phyloP scores from a whole-genome alignment of 164 flowering plant genomes.

The Stephania cephalantha region DNA sequence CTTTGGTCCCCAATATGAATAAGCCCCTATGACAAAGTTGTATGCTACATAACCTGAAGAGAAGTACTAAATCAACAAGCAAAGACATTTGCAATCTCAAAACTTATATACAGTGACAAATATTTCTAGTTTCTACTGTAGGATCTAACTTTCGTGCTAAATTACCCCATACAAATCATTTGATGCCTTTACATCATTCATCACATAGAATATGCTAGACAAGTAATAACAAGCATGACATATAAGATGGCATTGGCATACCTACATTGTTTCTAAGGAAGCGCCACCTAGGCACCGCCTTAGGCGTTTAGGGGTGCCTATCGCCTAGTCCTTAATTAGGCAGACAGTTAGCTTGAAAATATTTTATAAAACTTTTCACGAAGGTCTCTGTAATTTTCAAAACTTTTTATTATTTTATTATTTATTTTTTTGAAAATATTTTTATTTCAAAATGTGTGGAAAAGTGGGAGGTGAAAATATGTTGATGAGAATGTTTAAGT shows the following conservation, averaged over 20 bases:
- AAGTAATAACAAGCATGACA: neutral
- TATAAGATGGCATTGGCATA: conserved; percentile 19
- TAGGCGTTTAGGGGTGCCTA: too few species aligned
- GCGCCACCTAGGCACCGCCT: too few species aligned
- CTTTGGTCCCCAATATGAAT: conserved; percentile 99
- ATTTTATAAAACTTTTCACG: too few species aligned
- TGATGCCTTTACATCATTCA: neutral
- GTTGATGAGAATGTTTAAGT: too few species aligned
- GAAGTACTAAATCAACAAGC: neutral
- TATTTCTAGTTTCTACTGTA: neutral
- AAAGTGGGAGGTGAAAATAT: too few species aligned
- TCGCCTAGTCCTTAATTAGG: too few species aligned
- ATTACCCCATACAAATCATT: neutral
- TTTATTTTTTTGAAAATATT: too few species aligned
- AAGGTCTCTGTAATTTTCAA: too few species aligned
- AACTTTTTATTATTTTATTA: too few species aligned
- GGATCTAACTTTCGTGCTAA: neutral
- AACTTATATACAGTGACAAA: neutral
- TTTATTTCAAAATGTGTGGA: too few species aligned
- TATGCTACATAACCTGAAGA: conserved; percentile 73
- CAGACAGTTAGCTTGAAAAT: too few species aligned
- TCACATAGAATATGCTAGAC: neutral
- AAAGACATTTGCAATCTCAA: neutral
- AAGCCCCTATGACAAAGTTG: conserved; percentile 96
- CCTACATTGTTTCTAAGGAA: conserved; percentile 83